Base-by-base conservation (phyloP, 495 filamentous ascomycete genomes). In the Poronia punctata region DNA sequence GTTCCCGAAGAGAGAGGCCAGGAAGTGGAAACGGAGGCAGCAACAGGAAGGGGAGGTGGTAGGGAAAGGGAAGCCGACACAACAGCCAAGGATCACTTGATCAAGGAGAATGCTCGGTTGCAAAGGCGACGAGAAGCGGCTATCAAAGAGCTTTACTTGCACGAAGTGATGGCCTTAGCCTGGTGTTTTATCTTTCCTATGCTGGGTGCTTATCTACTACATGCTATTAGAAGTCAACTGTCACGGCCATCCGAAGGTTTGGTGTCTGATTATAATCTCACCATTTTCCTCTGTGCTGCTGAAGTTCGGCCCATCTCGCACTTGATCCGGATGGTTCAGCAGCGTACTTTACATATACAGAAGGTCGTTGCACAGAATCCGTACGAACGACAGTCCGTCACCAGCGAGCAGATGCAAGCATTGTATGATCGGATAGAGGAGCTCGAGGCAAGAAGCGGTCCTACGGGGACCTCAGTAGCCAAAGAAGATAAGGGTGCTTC, bases 241-340 rank as follows among this genome's bases (percentile, higher is more conserved):
- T 88, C 83, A 2, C 74, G 83, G 11, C 88, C 84, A 0, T 87
- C 86, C 0, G 88, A 92, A 58, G 84, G 86, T 2, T 67, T 94
- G 10, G 83, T 96, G 11, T 93, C 87, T 2, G 82, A 92, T 55
- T 92, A 87, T 61, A 94, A 95, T 60, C 72, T 98, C 35, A 88
- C 83, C n/a, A 85, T 97, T 46, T 97, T 96, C 61, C 66, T 95
- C 8, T 72, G 95, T 6, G 88, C 86, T 8, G 81, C 92, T 7
- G 89, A 97, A 57, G 60, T 96, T 14, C 77, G 82, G 2, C 92
- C 93, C 2, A 52, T 84, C 36, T 75, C 83, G 2, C 90, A 96
- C 51, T 64, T 89, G 20, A 75, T 95, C 41, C 84, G 79, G 54
- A 74, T 96, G 40, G 70, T 93, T 15, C 80, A 86, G 53, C 70